These are phyloP conservation scores for Vigna radiata DNA, from an alignment of 306 rosid genomes.

Conservation along the genomic window DNA sequence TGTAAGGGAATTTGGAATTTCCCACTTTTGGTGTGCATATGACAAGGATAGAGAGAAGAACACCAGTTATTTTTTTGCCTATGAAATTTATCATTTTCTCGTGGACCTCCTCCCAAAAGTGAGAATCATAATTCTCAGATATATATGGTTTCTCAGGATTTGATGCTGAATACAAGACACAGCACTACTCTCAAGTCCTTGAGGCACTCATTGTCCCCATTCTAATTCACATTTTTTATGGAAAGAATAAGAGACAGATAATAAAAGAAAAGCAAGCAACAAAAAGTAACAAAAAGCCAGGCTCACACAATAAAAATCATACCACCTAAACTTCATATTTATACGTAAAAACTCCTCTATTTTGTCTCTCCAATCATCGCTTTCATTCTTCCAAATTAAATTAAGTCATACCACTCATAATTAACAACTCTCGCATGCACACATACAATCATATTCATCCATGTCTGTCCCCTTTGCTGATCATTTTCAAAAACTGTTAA, in stretches of 20 bases:
- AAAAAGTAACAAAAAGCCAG: constrained; percentile 37
- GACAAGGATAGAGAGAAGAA: constrained; percentile 54
- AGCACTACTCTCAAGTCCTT: constrained; percentile 59
- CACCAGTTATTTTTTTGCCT: constrained; percentile 46
- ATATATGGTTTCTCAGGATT: constrained; percentile 59
- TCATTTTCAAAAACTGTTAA: constrained; percentile 23
- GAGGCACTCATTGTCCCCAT: constrained; percentile 62
- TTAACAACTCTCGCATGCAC: constrained; percentile 39
- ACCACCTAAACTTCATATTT: constrained; percentile 33
- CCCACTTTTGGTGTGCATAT: constrained; percentile 59
- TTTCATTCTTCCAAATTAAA: constrained; percentile 40
- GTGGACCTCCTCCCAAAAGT: constrained; percentile 71
- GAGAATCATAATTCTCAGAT: constrained; percentile 64
- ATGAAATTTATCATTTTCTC: constrained; percentile 43
- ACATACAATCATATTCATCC: constrained; percentile 24
- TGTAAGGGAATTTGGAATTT: constrained; percentile 51
- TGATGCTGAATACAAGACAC: constrained; percentile 82
- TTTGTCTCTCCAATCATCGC: constrained; percentile 38
- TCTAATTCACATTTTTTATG: constrained; percentile 29
- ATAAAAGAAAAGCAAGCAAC: constrained; percentile 45
- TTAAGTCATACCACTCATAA: constrained; percentile 35
- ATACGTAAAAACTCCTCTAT: constrained; percentile 27
- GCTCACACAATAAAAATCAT: constrained; percentile 34
- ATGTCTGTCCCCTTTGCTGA: constrained; percentile 5
- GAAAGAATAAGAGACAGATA: constrained; percentile 39